Base-by-base conservation (phyloP, 768 basidiomycete species). In the Leccinum boreale region DNA sequence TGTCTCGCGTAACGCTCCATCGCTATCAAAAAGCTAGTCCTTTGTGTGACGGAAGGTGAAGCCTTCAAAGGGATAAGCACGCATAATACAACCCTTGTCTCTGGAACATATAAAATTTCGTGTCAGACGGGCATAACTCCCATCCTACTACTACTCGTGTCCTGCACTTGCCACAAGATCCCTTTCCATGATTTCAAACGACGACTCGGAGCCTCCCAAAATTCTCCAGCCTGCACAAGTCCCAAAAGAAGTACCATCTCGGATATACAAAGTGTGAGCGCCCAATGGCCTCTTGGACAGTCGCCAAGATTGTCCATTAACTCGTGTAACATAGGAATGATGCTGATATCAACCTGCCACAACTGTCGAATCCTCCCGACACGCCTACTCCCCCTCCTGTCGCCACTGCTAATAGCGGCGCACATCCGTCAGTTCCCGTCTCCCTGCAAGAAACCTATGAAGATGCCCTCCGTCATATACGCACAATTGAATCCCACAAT, bases 361-460 rank as follows among this genome's bases (percentile, higher is more conserved):
- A 44, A 7, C n/a, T 11, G 3, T 47, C 57, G 5, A 55, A 56
- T 44, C 44, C 55, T 46, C 56, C 50, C 0, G 58, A 57, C 5
- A 56, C 58, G 2, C 62, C 58, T 8, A 54, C 50, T 7, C 52
- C 53, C 19, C 48, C 62, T 56, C 46, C 44, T 45, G 26, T 46
- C 21, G 24, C 9, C 21, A 17, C 42, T 14, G 33, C 21, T 10
- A 48, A 48, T 21, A 24, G 48, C 17, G 81, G 78, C 67, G 75
- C 75, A 12, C 82, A 77, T 61, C 71, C 80, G 23, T 62, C 72
- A 4, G 81, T 81, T 59, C 73, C 72, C 60, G 76, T 80, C 19
- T 72, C 75, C 6, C 73, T 82, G 10, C 50, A 46, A 17, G 69
- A 74, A 17, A 60, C 35, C 7, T 48, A 63, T 52, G 61, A 65